phyloP scores from a whole-genome alignment of 495 filamentous ascomycete genomes.

The Xylaria palmicola region DNA sequence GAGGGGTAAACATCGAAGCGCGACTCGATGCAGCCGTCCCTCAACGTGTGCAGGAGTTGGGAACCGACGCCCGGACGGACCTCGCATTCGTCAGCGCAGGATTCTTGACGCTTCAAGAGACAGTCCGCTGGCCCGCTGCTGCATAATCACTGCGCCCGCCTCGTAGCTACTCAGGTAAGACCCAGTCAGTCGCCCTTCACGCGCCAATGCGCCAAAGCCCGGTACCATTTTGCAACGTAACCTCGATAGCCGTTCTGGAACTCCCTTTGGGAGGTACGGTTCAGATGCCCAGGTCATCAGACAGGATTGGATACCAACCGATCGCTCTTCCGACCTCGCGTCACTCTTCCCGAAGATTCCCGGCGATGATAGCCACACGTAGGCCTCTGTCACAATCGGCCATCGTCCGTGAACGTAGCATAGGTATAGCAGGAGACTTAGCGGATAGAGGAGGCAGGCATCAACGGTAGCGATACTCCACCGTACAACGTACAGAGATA shows the following conservation, averaged over 20 bases:
- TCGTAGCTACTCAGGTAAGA: constrained; percentile 36
- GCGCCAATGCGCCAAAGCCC: constrained; percentile 38
- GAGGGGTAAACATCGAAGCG: constrained; percentile 41
- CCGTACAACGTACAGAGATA: neutral
- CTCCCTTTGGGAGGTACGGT: constrained; percentile 34
- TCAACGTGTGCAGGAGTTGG: constrained; percentile 42
- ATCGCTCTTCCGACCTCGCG: constrained; percentile 5
- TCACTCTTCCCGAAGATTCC: constrained; percentile 18
- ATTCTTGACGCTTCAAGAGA: constrained; percentile 37
- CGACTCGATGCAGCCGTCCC: constrained; percentile 45
- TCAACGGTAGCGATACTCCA: neutral
- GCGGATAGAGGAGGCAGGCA: neutral
- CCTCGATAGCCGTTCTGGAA: constrained; percentile 37
- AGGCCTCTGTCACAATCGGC: neutral
- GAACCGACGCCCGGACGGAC: constrained; percentile 39
- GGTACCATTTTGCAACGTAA: constrained; percentile 39
- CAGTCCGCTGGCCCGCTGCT: constrained; percentile 36
- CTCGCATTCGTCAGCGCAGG: constrained; percentile 38
- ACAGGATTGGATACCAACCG: constrained; percentile 29
- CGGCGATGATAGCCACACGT: constrained; percentile 13
- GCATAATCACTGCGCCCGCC: constrained; percentile 45
- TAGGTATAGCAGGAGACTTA: neutral
- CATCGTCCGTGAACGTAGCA: neutral
- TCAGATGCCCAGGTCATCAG: constrained; percentile 37
- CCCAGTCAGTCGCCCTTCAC: constrained; percentile 34